Evolutionary conservation across 148 eudicot species (phyloP), one percentile per base, ranked within the genome.

Genomic region (Rhododendron griersonianum): DNA sequence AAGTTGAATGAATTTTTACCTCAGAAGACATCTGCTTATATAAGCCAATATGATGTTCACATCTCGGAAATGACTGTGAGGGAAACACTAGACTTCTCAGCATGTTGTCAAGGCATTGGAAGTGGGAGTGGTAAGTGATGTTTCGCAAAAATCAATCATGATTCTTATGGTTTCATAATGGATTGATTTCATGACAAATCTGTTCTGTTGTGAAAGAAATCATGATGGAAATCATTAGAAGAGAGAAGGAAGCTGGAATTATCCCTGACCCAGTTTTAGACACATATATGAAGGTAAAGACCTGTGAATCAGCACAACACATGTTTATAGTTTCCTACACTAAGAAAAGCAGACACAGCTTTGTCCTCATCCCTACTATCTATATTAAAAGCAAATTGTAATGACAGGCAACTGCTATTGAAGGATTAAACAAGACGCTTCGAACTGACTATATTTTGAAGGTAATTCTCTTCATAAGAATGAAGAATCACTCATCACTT

Each of bases 11-110:
- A 94, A 82, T 92, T 94, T 84, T 90, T 92, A 4, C 95, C 97
- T 2, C 98, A 95, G 81, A 95, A 93, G 86, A 92, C 92, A 50
- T 93, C 98, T 84, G 93, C 92, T 84, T 95, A 95, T 71, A 88
- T 94, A 39, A 94, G 97, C 87, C 98, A 95, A 91, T 69, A 93
- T 89, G 98, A 95, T 87, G 80, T 93, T 77, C 98, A 95, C 87
- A 93, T 91, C 33, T 94, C 98, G 61, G 98, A 92, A 84, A 93
- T 95, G 92, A 95, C 98, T 57, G 97, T 95, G 55, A 91, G 95
- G 86, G 97, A 95, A 89, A 89, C 95, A 44, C 37, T 95, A 76
- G 97, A 93, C 81, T 95, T 93, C 86, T 93, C 97, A 61, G 90
- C 95, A 85, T 94, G 91, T 28, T 95, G 95, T 88, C 98, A 94